Percentiles rank a stretch among this genome's conserved stretches.
Conservation (phyloP, 225 moss, liverwort and hornwort genomes). For the Physcomitrellopsis africana region DNA sequence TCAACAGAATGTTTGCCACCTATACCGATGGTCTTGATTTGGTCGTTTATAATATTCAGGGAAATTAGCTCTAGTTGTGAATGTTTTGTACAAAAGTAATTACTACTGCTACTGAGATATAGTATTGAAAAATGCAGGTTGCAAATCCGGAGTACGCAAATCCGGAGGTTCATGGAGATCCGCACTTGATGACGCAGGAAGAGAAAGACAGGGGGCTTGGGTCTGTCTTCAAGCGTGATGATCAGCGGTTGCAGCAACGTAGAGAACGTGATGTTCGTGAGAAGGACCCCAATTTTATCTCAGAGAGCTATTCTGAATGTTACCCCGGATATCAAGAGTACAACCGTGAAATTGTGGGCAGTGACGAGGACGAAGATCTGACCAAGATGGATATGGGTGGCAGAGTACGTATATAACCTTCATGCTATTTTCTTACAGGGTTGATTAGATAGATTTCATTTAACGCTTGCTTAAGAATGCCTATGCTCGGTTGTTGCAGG, state of each 20-base stretch:
- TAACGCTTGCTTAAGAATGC: neutral
- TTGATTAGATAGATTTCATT: neutral
- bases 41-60: slow-evolving; percentile 1
- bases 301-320: slow-evolving; percentile 98
- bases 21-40: neutral
- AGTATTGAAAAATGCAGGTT: slow-evolving; percentile 37
- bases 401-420: slow-evolving; percentile 58
- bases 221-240: slow-evolving; percentile 99
- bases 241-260: slow-evolving; percentile 89
- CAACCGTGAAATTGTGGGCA: slow-evolving; percentile 97
- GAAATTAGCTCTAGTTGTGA: neutral
- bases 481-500: slow-evolving; percentile 50
- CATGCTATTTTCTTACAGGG: neutral
- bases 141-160: slow-evolving; percentile 57
- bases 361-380: slow-evolving; percentile 98
- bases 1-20: too few species aligned
- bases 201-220: slow-evolving; percentile 98
- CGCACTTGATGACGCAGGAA: slow-evolving; percentile 97
- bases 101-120: slow-evolving; percentile 24
- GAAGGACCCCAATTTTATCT: slow-evolving; percentile 99
- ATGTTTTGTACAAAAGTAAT: neutral
- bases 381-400: slow-evolving; percentile 99
- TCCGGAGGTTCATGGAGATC: slow-evolving; percentile 66
- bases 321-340: slow-evolving; percentile 99
- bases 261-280: slow-evolving; percentile 96